Conservation (phyloP, 1,139 yeast genomes). For the Suhomyces wounanorum region DNA sequence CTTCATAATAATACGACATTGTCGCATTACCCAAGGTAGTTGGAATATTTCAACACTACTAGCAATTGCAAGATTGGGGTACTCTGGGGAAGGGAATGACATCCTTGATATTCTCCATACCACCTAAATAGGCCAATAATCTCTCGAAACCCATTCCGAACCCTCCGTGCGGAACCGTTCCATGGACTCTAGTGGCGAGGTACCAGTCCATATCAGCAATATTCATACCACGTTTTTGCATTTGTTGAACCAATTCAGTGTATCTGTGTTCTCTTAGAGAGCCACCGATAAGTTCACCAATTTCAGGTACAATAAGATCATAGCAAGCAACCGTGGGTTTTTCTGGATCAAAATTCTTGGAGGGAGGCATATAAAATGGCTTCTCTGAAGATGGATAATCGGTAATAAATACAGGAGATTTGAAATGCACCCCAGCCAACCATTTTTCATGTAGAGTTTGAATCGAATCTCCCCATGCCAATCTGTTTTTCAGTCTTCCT, state of each 20-base stretch:
- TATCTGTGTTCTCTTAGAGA: conserved; percentile 81
- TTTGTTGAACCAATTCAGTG: conserved; percentile 47
- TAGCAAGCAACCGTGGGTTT: conserved; percentile 80
- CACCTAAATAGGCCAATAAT: conserved; percentile 68
- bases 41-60: background rate
- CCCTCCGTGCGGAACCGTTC: conserved; percentile 93
- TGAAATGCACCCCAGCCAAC: conserved; percentile 69
- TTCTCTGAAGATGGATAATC: conserved; percentile 80
- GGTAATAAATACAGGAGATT: conserved; percentile 83
- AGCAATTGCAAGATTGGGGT: conserved; percentile 41
- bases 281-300: conserved; percentile 98
- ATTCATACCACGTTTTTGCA: conserved; percentile 57
- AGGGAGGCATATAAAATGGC: conserved; percentile 86
- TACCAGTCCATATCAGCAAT: conserved; percentile 76
- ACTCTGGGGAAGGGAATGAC: conserved; percentile 77
- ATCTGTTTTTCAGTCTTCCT: conserved; percentile 26
- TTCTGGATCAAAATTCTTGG: conserved; percentile 31
- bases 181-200: conserved; percentile 67
- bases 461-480: conserved; percentile 70
- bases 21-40: background rate
- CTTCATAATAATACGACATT: background rate
- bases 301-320: conserved; percentile 83
- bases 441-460: conserved; percentile 90
- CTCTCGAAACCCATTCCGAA: conserved; percentile 96
- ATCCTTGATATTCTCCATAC: conserved; percentile 78